Conservation (phyloP, 2,329 filamentous ascomycete species). For the Sporothrix pallida region DNA sequence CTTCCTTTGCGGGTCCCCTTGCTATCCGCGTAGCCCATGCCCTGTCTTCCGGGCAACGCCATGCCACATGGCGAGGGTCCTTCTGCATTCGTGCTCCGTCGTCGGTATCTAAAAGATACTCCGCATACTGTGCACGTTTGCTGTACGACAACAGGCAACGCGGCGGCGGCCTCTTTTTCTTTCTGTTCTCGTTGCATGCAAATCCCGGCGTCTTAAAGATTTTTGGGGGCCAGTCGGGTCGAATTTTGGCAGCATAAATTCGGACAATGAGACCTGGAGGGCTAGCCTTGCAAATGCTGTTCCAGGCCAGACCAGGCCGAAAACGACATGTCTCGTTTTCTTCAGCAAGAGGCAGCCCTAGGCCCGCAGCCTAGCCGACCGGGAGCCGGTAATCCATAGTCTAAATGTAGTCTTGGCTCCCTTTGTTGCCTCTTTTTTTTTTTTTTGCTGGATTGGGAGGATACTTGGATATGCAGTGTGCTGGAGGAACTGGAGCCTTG, state of each 20-base stretch:
- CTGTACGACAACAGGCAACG: not conserved
- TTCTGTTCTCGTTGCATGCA: not conserved
- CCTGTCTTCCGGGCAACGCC: not conserved
- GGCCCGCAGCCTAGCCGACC: conserved; percentile 16
- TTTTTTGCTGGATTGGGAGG: no score
- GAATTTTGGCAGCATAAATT: not conserved
- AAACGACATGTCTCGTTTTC: not conserved
- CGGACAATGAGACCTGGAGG: not conserved
- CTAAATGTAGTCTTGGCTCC: not conserved
- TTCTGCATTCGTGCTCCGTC: not conserved
- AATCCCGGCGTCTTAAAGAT: not conserved
- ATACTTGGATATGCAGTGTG: no score
- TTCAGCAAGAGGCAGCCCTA: conserved; percentile 2
- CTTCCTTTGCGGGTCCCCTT: not conserved
- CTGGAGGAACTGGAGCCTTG: not conserved
- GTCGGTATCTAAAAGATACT: not conserved
- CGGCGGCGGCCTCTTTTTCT: conserved; percentile 6
- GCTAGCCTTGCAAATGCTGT: not conserved
- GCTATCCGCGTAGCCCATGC: not conserved
- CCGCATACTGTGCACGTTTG: not conserved
- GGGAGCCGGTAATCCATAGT: conserved; percentile 8
- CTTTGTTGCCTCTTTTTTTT: not conserved
- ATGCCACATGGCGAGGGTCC: conserved; percentile 22
- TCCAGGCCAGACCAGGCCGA: not conserved
- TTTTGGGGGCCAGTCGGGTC: not conserved